Evolutionary conservation across 202 grass and related monocot genomes (phyloP), one percentile per base, ranked within the genome.

Genomic region (Brachypodium distachyon): DNA sequence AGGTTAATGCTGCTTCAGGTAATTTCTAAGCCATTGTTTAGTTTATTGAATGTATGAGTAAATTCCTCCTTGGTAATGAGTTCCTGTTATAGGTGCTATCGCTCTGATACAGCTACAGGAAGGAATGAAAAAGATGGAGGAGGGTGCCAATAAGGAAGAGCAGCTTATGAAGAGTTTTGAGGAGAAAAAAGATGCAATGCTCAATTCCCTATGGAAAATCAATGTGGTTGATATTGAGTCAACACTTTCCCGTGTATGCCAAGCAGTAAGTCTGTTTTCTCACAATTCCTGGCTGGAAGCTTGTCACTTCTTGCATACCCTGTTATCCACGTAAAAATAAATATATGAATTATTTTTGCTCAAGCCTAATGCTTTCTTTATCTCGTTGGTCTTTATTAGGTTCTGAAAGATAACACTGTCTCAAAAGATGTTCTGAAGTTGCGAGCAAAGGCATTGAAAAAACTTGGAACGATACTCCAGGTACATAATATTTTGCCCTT

Each of bases 1-100:
- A 99, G 85, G 92, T 99, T 82, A 90, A 90, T 89, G 96, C 92
- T 23, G 92, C 96, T 81, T 85, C 89, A 93, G 92, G 96, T 99
- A 92, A 72, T 68, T 80, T 53, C 28, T 10, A 28, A 61, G 28
- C 37, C 21, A 75, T 72, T 55, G 26, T 23, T 55, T 76, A 55
- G 9, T 62, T 72, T 72, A 18, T 77, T 77, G n/a, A 47, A 29
- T 65, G 27, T 2, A 18, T 14, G 4, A 51, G 23, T 50, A 11
- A 50, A 18, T 41, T 78, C 28, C 26, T 82, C 16, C 3, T 12
- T 70, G 42, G 3, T 81, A 86, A 86, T 31, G 41, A 61, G 34
- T 76, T 56, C 25, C 39, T 26, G 1, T 71, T 78, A 70, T 73
- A 98, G 96, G 96, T 67, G 96, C 91, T 29, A 84, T 98, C 17